These are phyloP conservation scores for Combretum micranthum DNA, from an alignment of 345 rosid species.

Conservation along the genomic window DNA sequence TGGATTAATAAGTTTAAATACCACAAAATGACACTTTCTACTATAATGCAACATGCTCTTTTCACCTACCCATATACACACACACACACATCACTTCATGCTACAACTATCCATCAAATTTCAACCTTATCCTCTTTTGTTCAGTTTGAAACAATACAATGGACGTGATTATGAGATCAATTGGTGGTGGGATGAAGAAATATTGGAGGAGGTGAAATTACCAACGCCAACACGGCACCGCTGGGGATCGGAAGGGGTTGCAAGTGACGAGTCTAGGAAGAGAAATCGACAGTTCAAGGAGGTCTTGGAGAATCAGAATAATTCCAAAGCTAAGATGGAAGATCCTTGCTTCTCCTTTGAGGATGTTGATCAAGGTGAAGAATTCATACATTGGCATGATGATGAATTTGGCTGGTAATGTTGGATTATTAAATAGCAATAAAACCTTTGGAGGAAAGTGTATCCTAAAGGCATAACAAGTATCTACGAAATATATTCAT, in stretches of 20 bases:
- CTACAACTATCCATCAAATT: not conserved
- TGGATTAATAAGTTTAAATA: too few species aligned
- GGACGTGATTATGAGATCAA: slow-evolving; percentile 3
- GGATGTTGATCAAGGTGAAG: not conserved
- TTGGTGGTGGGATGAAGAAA: slow-evolving; percentile 5
- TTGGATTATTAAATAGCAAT: not conserved
- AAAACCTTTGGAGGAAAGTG: not conserved
- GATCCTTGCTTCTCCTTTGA: not conserved
- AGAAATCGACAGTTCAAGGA: not conserved
- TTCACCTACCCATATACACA: too few species aligned
- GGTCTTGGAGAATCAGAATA: slow-evolving; percentile 13
- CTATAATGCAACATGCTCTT: too few species aligned
- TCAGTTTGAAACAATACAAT: not conserved
- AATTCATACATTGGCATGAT: slow-evolving; percentile 1
- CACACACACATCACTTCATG: too few species aligned
- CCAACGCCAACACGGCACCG: slow-evolving; percentile 2
- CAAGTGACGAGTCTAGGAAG: slow-evolving; percentile 10
- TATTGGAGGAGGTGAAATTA: slow-evolving; percentile 11
- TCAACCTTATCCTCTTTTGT: not conserved
- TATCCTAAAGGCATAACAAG: not conserved
- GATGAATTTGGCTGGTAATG: not conserved
- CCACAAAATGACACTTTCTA: too few species aligned
- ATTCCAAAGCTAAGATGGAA: slow-evolving; percentile 7
- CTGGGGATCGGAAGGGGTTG: not conserved
- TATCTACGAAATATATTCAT: not conserved